Base-by-base conservation (phyloP, 129 eudicot genomes). In the Chrysanthemum lavandulifolium region DNA sequence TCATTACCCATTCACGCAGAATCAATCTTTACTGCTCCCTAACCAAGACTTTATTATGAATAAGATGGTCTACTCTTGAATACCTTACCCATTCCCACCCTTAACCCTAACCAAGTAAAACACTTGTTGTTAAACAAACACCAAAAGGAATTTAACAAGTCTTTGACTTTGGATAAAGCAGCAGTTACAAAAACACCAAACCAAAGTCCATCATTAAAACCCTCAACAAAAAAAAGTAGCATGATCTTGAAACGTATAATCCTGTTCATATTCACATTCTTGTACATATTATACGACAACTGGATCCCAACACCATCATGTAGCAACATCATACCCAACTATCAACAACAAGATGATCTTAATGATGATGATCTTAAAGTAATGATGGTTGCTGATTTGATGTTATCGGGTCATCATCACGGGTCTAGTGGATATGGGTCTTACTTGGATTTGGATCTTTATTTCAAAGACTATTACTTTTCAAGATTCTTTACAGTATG, bases 301-400 rank as follows among this genome's bases (percentile, higher is more conserved):
- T 78, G 81, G 80, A 68, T 81, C 65, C 81, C 85, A 8, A 71
- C 65, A 72, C 88, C 88, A 1, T 78, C 88, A 61, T 84, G 88
- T 81, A 40, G 1, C 6, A 27, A 73, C 66, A 57, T 81, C 45
- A 71, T 78, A 10, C 81, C 83, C 77, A 65, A 61, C 56, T 23
- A 67, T 59, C 56, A 66, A 10, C 58, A 47, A 18, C 29, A 21
- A 5, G 36, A 18, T 29, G 13, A 53, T 75, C 73, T 4, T 43
- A 10, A 53, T 47, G 53, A 53, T 47, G 53, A 53, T 16, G 85
- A 86, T 40, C 77, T 86, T 62, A 86, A 80, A 15, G 87, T 83
- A 6, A 62, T 82, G 78, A 73, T 86, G 78, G 85, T 86, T 27
- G 79, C 90, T 45, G 83, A 86, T 77, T 59, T 86, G 56, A 54